A percentile compares a stretch with the other conserved stretches of the same genome.
Conservation (phyloP, 768 basidiomycete species). For the Termitomyces sp. region DNA sequence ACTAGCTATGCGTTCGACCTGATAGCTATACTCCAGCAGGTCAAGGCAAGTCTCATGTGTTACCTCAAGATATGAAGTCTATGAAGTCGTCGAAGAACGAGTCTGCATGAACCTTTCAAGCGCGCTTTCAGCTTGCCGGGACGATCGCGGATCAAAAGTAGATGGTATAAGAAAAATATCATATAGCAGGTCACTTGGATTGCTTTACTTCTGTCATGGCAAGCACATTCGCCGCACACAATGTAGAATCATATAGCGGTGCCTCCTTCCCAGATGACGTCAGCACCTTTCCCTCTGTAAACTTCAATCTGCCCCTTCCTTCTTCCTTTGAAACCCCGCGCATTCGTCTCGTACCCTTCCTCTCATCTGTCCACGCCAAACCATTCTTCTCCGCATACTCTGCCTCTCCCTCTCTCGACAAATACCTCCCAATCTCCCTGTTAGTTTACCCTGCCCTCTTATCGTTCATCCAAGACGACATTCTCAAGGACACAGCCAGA, state of each 20-base stretch:
- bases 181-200: no score
- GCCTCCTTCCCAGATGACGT: not conserved
- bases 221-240: not conserved
- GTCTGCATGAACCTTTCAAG: no score
- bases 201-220: not conserved
- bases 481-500: conserved; percentile 20
- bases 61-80: no score
- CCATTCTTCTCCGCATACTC: conserved; percentile 5
- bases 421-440: conserved; percentile 35
- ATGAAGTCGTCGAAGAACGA: no score
- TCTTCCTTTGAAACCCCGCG: conserved; percentile 30
- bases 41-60: no score
- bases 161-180: no score
- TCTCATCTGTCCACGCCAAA: conserved; percentile 26
- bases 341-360: conserved; percentile 38
- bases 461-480: conserved; percentile 18
- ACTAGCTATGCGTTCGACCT: no score
- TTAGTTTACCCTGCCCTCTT: conserved; percentile 22
- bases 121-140: no score
- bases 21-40: no score
- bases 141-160: no score
- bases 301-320: conserved; percentile 36
- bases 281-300: conserved; percentile 20
- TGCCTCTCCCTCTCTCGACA: conserved; percentile 24
- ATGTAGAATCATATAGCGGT: not conserved